phyloP scores from a whole-genome alignment of 2,329 filamentous ascomycete genomes.

The Claviceps fusiformis region DNA sequence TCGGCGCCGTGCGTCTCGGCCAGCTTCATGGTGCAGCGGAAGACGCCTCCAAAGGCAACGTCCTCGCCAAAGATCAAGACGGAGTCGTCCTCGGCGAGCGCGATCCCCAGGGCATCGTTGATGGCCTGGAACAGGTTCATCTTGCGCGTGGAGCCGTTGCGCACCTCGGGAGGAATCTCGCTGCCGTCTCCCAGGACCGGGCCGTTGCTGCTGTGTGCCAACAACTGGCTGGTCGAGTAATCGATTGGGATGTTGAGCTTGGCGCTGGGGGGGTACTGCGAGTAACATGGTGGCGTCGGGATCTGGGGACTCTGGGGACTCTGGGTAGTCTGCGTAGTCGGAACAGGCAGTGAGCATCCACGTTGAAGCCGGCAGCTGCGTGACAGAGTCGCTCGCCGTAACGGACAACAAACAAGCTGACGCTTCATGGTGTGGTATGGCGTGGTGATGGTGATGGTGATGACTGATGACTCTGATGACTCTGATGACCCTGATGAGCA shows the following conservation, averaged over 20 bases:
- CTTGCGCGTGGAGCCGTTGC: conserved; percentile 61
- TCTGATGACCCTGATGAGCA: no score
- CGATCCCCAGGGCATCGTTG: conserved; percentile 76
- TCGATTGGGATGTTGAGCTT: conserved; percentile 76
- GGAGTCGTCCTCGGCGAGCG: conserved; percentile 69
- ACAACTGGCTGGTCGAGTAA: conserved; percentile 67
- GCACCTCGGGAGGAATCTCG: conserved; percentile 55
- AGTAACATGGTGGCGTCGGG: conserved; percentile 26
- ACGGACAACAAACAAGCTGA: conserved; percentile 15
- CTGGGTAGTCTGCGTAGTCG: conserved; percentile 4
- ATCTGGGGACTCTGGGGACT: conserved; percentile 5
- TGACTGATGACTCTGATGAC: no score
- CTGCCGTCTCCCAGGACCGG: conserved; percentile 49
- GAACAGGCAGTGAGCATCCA: not conserved
- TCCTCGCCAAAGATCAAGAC: conserved; percentile 93
- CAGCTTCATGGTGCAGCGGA: conserved; percentile 84
- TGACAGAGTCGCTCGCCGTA: conserved; percentile 15
- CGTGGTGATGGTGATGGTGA: no score
- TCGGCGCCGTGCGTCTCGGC: conserved; percentile 76
- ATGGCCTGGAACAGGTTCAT: conserved; percentile 92
- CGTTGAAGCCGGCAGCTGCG: conserved; percentile 5
- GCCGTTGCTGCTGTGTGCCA: conserved; percentile 62
- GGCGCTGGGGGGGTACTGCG: conserved; percentile 44
- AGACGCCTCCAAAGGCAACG: conserved; percentile 92
- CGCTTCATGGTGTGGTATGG: conserved; percentile 16